Base-by-base conservation (phyloP, 495 filamentous ascomycete genomes). In the Penicillium arizonense region DNA sequence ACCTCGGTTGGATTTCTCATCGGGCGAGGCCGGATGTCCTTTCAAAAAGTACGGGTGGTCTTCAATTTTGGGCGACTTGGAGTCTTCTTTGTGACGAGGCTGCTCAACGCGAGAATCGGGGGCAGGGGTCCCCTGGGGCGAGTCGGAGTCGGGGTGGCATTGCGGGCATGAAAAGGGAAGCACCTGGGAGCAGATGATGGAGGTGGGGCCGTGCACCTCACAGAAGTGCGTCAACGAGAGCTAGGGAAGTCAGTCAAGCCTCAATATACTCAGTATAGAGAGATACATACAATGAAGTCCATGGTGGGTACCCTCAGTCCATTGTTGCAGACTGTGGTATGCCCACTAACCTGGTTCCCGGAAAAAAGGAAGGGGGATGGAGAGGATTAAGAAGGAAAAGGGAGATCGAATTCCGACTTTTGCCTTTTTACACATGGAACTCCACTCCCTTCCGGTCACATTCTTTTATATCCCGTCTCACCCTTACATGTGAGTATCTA, bases 161-260 rank as follows among this genome's bases (percentile, higher is more conserved):
- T 85, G 83, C 48, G 77, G 68, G 64, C 92, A 97, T 45, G 86
- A 78, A 39, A 91, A 85, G 1, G 89, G 87, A 21, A 89, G 76
- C 44, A 89, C 87, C 72, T 96, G 91, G 48, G 92, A 96, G 69
- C 95, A 96, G 73, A 97, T 88, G 69, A 97, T 85, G 46, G 91
- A 94, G 44, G 91, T 96, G 11, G 92, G 92, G 54, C 92, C 92
- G 79, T 97, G 91, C 62, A 91, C 79, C 72, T 97, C 92, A 78
- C 92, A 97, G 71, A 96, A 97, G 75, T 97, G 92, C 64, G 92
- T 92, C 59, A 97, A 83, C 68, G 90, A 95, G 64, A 96, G 82
- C 92, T 97, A 46, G 32, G 42, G 44, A 36, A 11, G 51, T 52
- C 32, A 62, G 53, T 20, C 24, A 16, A 35, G 35, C 24, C 26